A percentile compares a stretch with the other conserved stretches of the same genome.
Conservation (phyloP, 106 monocot genomes). For the Allium fistulosum region DNA sequence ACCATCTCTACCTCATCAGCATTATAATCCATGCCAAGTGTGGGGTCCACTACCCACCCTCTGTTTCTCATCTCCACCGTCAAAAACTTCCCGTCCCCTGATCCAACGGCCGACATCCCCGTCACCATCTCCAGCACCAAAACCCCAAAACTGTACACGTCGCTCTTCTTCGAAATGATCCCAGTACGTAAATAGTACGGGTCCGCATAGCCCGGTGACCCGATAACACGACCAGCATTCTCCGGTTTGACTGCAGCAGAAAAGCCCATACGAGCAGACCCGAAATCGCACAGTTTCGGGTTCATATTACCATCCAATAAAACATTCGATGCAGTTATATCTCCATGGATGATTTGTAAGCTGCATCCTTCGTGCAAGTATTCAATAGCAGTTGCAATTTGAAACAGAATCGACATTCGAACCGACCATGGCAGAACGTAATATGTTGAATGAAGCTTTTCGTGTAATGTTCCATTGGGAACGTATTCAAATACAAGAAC, state of each 20-base stretch:
- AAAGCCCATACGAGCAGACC: conserved; percentile 58
- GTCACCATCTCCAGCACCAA: conserved; percentile 57
- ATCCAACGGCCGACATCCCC: conserved; percentile 19
- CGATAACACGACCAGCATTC: conserved; percentile 21
- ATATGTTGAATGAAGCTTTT: conserved; percentile 37
- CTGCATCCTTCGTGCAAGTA: conserved; percentile 65
- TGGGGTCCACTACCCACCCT: conserved; percentile 39
- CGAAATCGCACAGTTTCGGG: conserved; percentile 76
- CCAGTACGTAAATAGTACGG: conserved; percentile 55
- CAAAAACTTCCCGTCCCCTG: conserved; percentile 5
- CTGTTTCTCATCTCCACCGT: conserved; percentile 7
- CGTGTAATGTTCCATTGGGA: conserved; percentile 68
- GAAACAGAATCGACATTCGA: conserved; percentile 38
- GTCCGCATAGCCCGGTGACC: conserved; percentile 58
- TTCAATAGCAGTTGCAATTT: conserved; percentile 45
- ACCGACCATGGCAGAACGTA: conserved; percentile 33
- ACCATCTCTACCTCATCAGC: conserved; percentile 36
- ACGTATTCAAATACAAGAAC: conserved; percentile 59
- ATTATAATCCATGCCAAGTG: conserved; percentile 32
- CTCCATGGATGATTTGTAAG: conserved; percentile 63
- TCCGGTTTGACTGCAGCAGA: conserved; percentile 37
- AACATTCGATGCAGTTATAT: conserved; percentile 72
- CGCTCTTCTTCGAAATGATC: conserved; percentile 55
- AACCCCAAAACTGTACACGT: conserved; percentile 82
- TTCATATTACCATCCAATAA: conserved; percentile 37